Conservation (phyloP, 805 yeast species). For the Yarrowia sp. region DNA sequence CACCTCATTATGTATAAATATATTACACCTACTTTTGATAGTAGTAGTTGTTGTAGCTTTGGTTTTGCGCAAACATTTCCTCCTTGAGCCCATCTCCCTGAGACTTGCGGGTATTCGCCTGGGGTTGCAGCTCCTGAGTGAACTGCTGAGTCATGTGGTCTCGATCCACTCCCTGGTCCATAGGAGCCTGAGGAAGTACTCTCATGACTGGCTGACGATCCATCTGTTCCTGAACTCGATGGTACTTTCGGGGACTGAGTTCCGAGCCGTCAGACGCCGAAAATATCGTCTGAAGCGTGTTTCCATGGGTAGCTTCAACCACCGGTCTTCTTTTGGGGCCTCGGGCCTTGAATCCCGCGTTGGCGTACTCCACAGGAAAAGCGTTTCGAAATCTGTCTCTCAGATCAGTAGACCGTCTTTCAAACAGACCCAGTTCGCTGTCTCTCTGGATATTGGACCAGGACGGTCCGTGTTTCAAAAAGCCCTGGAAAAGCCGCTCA, state of each 20-base stretch:
- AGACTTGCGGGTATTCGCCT: background rate
- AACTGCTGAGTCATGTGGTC: conserved; percentile 25
- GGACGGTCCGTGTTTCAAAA: conserved; percentile 44
- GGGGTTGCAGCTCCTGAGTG: conserved; percentile 19
- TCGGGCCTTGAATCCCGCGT: conserved; percentile 46
- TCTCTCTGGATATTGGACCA: conserved; percentile 48
- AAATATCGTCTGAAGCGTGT: conserved; percentile 22
- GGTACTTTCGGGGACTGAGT: conserved; percentile 13
- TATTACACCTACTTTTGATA: conserved; percentile 22
- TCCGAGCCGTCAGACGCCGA: conserved; percentile 12
- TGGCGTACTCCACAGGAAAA: conserved; percentile 44
- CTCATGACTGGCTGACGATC: conserved; percentile 24
- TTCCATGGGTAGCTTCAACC: conserved; percentile 18
- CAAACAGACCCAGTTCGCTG: conserved; percentile 38
- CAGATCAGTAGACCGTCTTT: conserved; percentile 44
- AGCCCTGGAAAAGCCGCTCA: conserved; percentile 43
- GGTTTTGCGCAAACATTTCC: conserved; percentile 12
- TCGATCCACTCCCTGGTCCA: conserved; percentile 24
- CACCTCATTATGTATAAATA: background rate
- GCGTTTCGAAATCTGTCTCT: conserved; percentile 47
- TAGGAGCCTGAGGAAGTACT: conserved; percentile 21
- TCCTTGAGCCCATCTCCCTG: background rate
- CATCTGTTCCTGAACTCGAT: conserved; percentile 17
- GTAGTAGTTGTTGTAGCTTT: conserved; percentile 17
- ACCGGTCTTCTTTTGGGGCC: conserved; percentile 17